Percentiles rank a stretch among this genome's conserved stretches.
These are phyloP conservation scores for Sugiyamaella castrensis DNA, from an alignment of 1,139 yeast genomes.

Conservation along the genomic window DNA sequence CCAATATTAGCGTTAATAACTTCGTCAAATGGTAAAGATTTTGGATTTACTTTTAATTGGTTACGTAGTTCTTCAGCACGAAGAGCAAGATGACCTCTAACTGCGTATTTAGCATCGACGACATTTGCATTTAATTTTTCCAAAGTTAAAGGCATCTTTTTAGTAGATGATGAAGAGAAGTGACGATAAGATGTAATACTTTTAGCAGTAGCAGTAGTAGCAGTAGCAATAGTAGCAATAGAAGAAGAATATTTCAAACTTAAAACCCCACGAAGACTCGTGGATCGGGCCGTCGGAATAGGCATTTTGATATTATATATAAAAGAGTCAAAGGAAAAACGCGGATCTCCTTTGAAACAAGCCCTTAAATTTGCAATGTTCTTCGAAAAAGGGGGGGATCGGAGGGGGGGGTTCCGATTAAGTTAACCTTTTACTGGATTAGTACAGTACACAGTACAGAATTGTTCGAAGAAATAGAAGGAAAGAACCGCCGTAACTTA, in stretches of 20 bases:
- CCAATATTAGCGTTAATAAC: slow-evolving; percentile 93
- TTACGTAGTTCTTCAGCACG: slow-evolving; percentile 80
- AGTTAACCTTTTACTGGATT: too few relatives aligned
- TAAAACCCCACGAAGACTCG: slow-evolving; percentile 2
- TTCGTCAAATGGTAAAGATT: slow-evolving; percentile 67
- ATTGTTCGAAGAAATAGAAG: too few relatives aligned
- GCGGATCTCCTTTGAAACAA: too few relatives aligned
- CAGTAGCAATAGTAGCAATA: not conserved
- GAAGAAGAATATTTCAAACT: not conserved
- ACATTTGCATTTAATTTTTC: slow-evolving; percentile 69
- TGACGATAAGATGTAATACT: not conserved
- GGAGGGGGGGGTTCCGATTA: too few relatives aligned
- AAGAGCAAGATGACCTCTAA: slow-evolving; percentile 88
- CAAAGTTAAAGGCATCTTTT: slow-evolving; percentile 30
- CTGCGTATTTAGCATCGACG: slow-evolving; percentile 88
- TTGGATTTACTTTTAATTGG: slow-evolving; percentile 51
- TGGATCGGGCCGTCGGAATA: not conserved
- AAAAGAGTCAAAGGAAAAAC: too few relatives aligned
- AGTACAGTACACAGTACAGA: too few relatives aligned
- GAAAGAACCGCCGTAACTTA: too few relatives aligned
- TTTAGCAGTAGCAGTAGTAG: not conserved
- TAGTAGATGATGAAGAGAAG: slow-evolving; percentile 4
- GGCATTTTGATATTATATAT: not conserved
- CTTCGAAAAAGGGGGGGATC: too few relatives aligned
- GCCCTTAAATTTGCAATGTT: too few relatives aligned